Evolutionary conservation across 306 rosid genomes (phyloP).

Genomic region (Coriaria nepalensis): DNA sequence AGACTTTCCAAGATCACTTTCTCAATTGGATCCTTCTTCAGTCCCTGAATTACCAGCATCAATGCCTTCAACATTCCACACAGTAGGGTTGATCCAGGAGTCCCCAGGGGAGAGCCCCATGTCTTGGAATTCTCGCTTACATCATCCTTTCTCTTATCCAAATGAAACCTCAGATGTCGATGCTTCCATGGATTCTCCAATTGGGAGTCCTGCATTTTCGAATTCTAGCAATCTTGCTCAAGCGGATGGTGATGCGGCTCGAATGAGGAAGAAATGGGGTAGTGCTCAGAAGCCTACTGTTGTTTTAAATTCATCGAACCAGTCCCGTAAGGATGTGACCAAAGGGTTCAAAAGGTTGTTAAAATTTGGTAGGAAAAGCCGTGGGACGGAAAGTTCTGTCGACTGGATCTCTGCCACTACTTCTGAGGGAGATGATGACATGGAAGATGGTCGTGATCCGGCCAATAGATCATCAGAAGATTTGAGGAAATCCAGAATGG

Average conservation of each 20-base stretch:
- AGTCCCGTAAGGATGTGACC: slow-evolving; percentile 83
- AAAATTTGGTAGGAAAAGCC: slow-evolving; percentile 86
- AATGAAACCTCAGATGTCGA: slow-evolving; percentile 86
- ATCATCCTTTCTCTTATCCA: slow-evolving; percentile 62
- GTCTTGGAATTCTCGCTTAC: slow-evolving; percentile 71
- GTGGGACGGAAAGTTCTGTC: slow-evolving; percentile 69
- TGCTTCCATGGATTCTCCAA: slow-evolving; percentile 78
- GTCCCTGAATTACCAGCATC: slow-evolving; percentile 47
- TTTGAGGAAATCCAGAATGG: slow-evolving; percentile 95
- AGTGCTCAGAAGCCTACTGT: slow-evolving; percentile 82
- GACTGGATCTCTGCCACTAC: slow-evolving; percentile 99
- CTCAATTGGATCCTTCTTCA: slow-evolving; percentile 59
- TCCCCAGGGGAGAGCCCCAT: slow-evolving; percentile 89
- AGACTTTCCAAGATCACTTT: slow-evolving; percentile 48
- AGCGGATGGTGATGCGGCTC: slow-evolving; percentile 71
- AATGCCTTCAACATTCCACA: slow-evolving; percentile 42
- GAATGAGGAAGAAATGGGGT: slow-evolving; percentile 99
- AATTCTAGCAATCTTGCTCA: slow-evolving; percentile 71
- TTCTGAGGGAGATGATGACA: slow-evolving; percentile 97
- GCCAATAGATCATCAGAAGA: slow-evolving; percentile 83
- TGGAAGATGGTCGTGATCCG: slow-evolving; percentile 85
- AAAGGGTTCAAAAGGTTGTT: slow-evolving; percentile 84
- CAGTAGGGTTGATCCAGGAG: slow-evolving; percentile 54
- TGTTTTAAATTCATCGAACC: slow-evolving; percentile 65
- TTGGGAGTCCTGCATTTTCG: slow-evolving; percentile 95